Conservation (phyloP, 2,329 filamentous ascomycete genomes). For the Colletotrichum sublineola region DNA sequence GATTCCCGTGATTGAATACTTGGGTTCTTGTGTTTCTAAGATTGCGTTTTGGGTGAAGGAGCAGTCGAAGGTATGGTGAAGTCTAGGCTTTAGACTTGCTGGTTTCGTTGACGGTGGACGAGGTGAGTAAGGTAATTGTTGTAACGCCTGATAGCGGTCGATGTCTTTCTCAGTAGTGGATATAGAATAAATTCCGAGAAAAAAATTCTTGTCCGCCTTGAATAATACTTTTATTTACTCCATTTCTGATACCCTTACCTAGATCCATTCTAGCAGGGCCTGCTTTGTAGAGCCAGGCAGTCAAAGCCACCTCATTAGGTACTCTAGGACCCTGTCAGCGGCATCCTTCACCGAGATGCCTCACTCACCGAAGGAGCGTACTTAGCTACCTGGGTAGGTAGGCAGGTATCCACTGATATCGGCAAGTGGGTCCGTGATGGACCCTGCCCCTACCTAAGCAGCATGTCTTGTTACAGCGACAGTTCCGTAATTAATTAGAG, state of each 20-base stretch:
- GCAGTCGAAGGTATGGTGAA: neutral
- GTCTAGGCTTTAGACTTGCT: neutral
- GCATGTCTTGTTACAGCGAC: too few species aligned
- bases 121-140: neutral
- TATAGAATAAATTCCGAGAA: too few species aligned
- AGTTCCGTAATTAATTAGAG: neutral
- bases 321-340: neutral
- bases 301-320: neutral
- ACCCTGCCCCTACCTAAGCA: too few species aligned
- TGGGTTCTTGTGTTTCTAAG: neutral
- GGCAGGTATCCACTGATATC: conserved; percentile 3
- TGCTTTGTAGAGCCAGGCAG: neutral
- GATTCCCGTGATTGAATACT: neutral
- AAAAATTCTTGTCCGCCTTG: neutral
- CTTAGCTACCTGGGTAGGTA: too few species aligned
- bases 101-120: neutral
- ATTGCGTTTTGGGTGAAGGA: fast-evolving
- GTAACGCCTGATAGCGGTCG: neutral
- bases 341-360: neutral
- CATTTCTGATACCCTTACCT: neutral
- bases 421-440: conserved; percentile 15
- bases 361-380: neutral
- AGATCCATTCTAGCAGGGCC: too few species aligned
- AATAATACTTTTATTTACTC: neutral
- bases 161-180: neutral